Evolutionary conservation across 2,329 filamentous ascomycete genomes (phyloP).

Genomic region (Botrytis byssoidea): DNA sequence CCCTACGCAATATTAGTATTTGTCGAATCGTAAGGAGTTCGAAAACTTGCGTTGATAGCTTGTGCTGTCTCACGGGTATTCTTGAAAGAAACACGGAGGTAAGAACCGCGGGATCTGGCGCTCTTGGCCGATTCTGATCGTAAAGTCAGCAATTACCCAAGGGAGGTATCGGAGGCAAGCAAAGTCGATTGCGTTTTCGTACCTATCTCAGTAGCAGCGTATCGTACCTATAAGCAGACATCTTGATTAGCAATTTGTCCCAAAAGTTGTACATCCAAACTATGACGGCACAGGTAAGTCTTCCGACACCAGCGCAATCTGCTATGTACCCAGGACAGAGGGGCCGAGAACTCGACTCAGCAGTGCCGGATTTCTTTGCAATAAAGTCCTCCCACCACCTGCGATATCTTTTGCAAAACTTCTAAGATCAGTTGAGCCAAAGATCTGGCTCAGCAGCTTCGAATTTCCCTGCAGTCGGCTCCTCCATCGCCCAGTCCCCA

Average conservation of each 20-base stretch:
- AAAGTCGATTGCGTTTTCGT: background rate
- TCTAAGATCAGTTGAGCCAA: background rate
- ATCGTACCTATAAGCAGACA: constrained; percentile 68
- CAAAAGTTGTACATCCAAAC: background rate
- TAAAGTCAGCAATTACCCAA: background rate
- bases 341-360: background rate
- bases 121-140: constrained; percentile 62
- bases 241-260: background rate
- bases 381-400: background rate
- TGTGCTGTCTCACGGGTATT: constrained; percentile 99
- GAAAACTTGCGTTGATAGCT: constrained; percentile 70
- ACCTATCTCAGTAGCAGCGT: constrained; percentile 62
- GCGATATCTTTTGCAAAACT: background rate
- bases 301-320: background rate
- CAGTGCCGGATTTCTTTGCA: background rate
- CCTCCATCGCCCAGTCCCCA: constrained; percentile 12
- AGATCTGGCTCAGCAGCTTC: background rate
- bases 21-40: background rate
- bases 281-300: background rate
- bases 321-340: background rate
- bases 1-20: constrained; percentile 2
- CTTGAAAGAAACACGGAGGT: constrained; percentile 93
- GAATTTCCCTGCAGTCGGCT: background rate
- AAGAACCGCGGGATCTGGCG: constrained; percentile 96
- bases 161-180: constrained; percentile 49